phyloP scores from a whole-genome alignment of 2,329 filamentous ascomycete genomes.

The Diaporthe citri region DNA sequence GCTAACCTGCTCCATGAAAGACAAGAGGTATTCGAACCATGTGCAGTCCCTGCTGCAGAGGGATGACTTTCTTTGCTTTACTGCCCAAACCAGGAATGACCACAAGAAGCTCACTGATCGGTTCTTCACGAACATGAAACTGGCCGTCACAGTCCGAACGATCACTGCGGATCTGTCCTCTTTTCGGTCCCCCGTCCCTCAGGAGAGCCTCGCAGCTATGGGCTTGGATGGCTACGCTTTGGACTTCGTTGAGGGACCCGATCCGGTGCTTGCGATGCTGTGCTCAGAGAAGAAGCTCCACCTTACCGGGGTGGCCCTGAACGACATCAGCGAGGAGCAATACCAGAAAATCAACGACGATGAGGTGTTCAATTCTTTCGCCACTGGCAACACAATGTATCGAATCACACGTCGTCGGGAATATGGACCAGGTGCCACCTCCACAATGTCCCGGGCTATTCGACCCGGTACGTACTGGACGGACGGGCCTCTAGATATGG shows the following conservation, averaged over 20 bases:
- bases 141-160: slow-evolving; percentile 80
- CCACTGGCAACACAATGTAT: slow-evolving; percentile 75
- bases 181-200: slow-evolving; percentile 67
- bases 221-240: slow-evolving; percentile 86
- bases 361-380: slow-evolving; percentile 74
- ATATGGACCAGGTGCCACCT: slow-evolving; percentile 81
- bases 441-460: slow-evolving; percentile 75
- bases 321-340: slow-evolving; percentile 74
- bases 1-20: slow-evolving; percentile 82
- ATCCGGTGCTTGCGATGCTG: slow-evolving; percentile 87
- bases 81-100: slow-evolving; percentile 80
- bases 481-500: slow-evolving; percentile 78
- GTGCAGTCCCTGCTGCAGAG: slow-evolving; percentile 64
- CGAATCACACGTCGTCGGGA: slow-evolving; percentile 79
- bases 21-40: slow-evolving; percentile 72
- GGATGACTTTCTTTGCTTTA: slow-evolving; percentile 76
- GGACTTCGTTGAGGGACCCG: slow-evolving; percentile 84
- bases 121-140: slow-evolving; percentile 71
- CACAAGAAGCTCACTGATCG: slow-evolving; percentile 78
- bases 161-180: slow-evolving; percentile 65
- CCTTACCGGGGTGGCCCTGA: slow-evolving; percentile 72
- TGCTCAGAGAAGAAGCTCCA: slow-evolving; percentile 81
- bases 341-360: slow-evolving; percentile 73
- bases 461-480: slow-evolving; percentile 78
- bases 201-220: slow-evolving; percentile 65